Conservation (phyloP, 78 protist species). For the Dictyostelium purpureum region DNA sequence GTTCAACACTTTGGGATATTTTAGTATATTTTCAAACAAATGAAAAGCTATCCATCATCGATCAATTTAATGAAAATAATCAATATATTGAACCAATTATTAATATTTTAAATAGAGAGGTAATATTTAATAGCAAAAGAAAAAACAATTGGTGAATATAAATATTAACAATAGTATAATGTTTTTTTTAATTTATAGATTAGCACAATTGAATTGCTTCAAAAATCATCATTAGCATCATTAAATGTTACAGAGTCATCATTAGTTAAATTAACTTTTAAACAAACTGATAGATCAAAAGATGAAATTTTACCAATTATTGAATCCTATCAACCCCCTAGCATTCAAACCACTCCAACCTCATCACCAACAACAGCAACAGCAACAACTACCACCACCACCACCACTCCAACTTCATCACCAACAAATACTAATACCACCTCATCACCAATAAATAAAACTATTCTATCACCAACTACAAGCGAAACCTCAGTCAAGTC, state of each 20-base stretch:
- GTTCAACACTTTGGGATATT: slow-evolving; percentile 57
- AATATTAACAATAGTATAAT: neutral
- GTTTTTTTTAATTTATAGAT: neutral
- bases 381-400: slow-evolving; percentile 6
- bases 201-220: slow-evolving; percentile 32
- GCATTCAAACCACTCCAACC: neutral
- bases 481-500: neutral
- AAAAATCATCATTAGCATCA: slow-evolving; percentile 14
- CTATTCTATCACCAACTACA: neutral
- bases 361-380: slow-evolving; percentile 2
- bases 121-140: neutral
- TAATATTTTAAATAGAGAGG: slow-evolving; percentile 56
- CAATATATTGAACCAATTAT: neutral
- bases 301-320: slow-evolving; percentile 6
- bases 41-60: neutral
- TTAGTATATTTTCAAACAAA: slow-evolving; percentile 12
- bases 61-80: neutral
- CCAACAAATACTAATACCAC: neutral
- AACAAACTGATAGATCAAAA: slow-evolving; percentile 6
- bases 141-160: neutral
- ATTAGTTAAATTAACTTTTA: slow-evolving; percentile 13
- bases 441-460: neutral
- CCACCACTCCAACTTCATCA: neutral
- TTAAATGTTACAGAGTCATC: slow-evolving; percentile 36
- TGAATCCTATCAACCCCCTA: slow-evolving; percentile 32